Conservation (phyloP, 2,329 filamentous ascomycete genomes). For the Diaporthe sp. region DNA sequence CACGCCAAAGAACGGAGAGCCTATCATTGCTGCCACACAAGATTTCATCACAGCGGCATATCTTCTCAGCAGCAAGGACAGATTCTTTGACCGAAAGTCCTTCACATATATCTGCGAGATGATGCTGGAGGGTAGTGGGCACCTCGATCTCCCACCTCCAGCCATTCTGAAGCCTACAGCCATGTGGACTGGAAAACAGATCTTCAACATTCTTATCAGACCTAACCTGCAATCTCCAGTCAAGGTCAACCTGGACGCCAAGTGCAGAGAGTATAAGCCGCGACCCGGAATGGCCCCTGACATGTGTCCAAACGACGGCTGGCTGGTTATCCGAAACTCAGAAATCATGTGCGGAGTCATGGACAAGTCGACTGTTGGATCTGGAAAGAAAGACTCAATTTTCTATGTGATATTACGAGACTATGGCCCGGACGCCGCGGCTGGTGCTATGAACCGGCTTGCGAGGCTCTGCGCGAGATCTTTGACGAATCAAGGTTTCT, state of each 20-base stretch:
- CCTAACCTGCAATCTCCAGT: slow-evolving; percentile 88
- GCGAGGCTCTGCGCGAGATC: slow-evolving; percentile 91
- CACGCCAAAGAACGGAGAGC: slow-evolving; percentile 97
- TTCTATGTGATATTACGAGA: slow-evolving; percentile 98
- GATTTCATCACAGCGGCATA: slow-evolving; percentile 99
- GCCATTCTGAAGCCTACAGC: slow-evolving; percentile 86
- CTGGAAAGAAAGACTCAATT: slow-evolving; percentile 96
- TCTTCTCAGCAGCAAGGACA: slow-evolving; percentile 90
- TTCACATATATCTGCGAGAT: slow-evolving; percentile 93
- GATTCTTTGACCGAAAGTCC: slow-evolving; percentile 88
- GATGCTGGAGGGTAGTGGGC: slow-evolving; percentile 86
- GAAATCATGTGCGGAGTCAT: slow-evolving; percentile 97
- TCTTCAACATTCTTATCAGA: slow-evolving; percentile 92
- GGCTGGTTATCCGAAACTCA: slow-evolving; percentile 93
- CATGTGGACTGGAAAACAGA: slow-evolving; percentile 96
- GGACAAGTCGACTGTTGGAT: slow-evolving; percentile 98
- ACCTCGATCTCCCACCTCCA: slow-evolving; percentile 88
- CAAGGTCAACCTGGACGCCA: slow-evolving; percentile 91
- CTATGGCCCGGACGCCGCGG: slow-evolving; percentile 90
- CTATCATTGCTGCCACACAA: slow-evolving; percentile 98
- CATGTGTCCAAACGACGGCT: slow-evolving; percentile 89
- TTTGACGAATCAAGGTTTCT: slow-evolving; percentile 92
- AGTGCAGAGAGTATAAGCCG: slow-evolving; percentile 85
- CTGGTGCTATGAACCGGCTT: slow-evolving; percentile 92
- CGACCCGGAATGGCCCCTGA: slow-evolving; percentile 70